Conservation (phyloP, 345 rosid species). For the Ceriops decandra region DNA sequence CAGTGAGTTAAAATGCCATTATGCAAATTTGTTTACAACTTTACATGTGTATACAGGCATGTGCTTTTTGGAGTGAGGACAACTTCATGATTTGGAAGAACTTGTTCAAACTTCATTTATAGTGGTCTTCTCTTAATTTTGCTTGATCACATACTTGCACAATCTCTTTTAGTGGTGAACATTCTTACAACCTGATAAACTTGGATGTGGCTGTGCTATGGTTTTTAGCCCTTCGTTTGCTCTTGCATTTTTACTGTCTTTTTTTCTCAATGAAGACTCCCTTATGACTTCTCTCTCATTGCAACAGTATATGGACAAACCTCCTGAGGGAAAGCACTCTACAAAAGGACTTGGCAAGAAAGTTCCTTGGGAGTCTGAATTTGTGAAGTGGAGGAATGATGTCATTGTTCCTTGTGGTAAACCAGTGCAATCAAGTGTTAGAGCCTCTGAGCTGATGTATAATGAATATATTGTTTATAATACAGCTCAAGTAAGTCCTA, state of each 20-base stretch:
- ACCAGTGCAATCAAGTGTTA: conserved; percentile 70
- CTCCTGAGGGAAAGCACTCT: conserved; percentile 85
- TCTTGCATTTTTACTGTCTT: not conserved
- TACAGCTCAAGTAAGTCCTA: conserved; percentile 68
- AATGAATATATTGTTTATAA: conserved; percentile 90
- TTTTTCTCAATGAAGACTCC: not conserved
- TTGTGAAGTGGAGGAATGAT: conserved; percentile 78
- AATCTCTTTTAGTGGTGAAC: not conserved
- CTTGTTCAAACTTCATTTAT: not conserved
- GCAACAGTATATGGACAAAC: conserved; percentile 73
- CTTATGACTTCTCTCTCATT: not conserved
- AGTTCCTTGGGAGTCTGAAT: conserved; percentile 70
- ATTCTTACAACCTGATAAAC: not conserved
- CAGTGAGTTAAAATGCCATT: conserved; percentile 42
- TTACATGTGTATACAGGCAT: not conserved
- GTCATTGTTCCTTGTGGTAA: conserved; percentile 87
- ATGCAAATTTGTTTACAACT: not conserved
- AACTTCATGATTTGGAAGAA: no score
- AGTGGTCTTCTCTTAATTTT: not conserved
- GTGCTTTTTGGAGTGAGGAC: not conserved
- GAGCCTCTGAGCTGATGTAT: conserved; percentile 82
- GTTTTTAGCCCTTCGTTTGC: not conserved
- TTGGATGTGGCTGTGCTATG: conserved; percentile 1
- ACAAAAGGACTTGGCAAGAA: conserved; percentile 94
- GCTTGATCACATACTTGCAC: not conserved